Base-by-base conservation (phyloP, 768 basidiomycete species). In the Russula earlei region DNA sequence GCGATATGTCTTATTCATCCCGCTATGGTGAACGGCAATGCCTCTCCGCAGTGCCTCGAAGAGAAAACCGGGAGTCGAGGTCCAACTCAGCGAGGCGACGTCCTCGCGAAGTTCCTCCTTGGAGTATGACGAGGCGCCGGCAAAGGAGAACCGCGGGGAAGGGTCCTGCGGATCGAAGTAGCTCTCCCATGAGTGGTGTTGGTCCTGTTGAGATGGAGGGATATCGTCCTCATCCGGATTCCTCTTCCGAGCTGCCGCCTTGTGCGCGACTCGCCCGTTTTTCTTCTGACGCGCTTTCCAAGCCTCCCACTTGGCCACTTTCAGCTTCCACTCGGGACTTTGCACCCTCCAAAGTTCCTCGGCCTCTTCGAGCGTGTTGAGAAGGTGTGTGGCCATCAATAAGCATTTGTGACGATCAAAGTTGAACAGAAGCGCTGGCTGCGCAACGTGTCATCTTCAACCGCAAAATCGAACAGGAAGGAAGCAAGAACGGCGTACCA, bases 371-470 rank as follows among this genome's bases (percentile, higher is more conserved):
- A 86, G 71, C 0, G 55, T 63, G 2, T 54, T 15, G 1, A 71
- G 19, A 22, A 87, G 65, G 12, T 57, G 54, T 20, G 63, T 36
- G 0, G 74, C 80, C 70, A 84, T 74, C n/a, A 67, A 60, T 63
- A 85, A 83, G 64, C 84, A 85, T 19, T 72, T 70, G 2, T 69
- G 65, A 19, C 85, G 76, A 60, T 85, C 81, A 62, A 87, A 84
- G 51, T 72, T 77, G 70, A 87, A 87, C 20, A 87, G 66, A 12
- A 87, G 77, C 0, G 83, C 85, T 4, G 84, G 83, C 82, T 83
- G 51, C 0, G 40, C 10, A 19, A 48, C 25, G 43, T 52, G 45
- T 34, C 17, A 24, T 54, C 17, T 27, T 19, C 29, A 29, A 20
- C 38, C 37, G 38, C 3, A 36, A 10, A n/a, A n/a, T n/a, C n/a